A percentile compares a stretch with the other conserved stretches of the same genome.
phyloP scores from a whole-genome alignment of 768 basidiomycete genomes.

The Leccinellum luteum region DNA sequence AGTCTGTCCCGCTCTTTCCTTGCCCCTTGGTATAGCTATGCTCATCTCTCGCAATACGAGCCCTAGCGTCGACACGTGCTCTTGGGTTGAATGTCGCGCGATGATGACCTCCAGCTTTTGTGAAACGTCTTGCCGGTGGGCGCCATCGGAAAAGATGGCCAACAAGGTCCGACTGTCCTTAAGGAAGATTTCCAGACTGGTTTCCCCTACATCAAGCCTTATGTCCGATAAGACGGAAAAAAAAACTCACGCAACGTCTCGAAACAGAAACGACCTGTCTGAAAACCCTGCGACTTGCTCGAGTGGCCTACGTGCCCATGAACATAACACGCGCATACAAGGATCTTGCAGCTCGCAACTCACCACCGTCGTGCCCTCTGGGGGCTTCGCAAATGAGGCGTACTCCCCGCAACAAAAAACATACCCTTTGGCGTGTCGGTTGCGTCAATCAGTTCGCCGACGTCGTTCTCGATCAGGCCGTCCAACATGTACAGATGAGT shows the following conservation, averaged over 20 bases:
- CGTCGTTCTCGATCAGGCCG: conserved; percentile 81
- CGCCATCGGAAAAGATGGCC: conserved; percentile 73
- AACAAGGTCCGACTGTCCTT: conserved; percentile 87
- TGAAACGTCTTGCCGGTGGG: conserved; percentile 59
- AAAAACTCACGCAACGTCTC: conserved; percentile 78
- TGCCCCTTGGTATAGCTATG: conserved; percentile 23
- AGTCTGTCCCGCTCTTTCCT: conserved; percentile 5
- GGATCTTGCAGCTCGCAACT: conserved; percentile 15
- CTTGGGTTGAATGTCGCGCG: conserved; percentile 37
- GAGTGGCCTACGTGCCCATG: conserved; percentile 55
- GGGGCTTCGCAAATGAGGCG: conserved; percentile 74
- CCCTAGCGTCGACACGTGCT: conserved; percentile 42
- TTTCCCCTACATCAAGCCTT: neutral
- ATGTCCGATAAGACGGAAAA: neutral
- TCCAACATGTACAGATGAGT: conserved; percentile 89
- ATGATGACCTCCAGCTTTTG: conserved; percentile 51
- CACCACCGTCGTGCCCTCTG: conserved; percentile 84
- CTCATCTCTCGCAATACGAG: conserved; percentile 43
- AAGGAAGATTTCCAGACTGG: conserved; percentile 88
- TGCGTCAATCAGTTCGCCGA: conserved; percentile 86
- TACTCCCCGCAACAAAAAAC: conserved; percentile 82
- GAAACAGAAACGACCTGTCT: conserved; percentile 83
- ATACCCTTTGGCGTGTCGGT: conserved; percentile 79
- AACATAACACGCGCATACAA: neutral
- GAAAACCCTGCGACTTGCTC: conserved; percentile 75